Percentiles rank a stretch among this genome's conserved stretches.
These are phyloP conservation scores for Hanseniaspora valbyensis DNA, from an alignment of 805 yeast genomes.

Conservation along the genomic window DNA sequence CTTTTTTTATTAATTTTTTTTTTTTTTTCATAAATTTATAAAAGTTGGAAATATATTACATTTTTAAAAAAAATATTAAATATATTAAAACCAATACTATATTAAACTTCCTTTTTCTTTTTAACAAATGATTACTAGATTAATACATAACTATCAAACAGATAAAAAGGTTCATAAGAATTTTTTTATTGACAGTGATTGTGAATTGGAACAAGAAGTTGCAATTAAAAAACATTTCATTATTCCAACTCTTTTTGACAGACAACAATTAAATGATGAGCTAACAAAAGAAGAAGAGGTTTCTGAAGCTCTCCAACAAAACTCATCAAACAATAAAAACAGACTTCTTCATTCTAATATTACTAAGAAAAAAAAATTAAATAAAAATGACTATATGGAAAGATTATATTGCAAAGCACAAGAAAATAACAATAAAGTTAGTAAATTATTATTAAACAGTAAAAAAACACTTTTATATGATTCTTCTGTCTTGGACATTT, in stretches of 20 bases:
- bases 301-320: neutral
- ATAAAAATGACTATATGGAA: neutral
- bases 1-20: too few relatives aligned
- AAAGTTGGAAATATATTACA: neutral
- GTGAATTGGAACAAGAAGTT: neutral
- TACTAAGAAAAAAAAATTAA: neutral
- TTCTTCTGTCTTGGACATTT: neutral
- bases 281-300: neutral
- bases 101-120: neutral
- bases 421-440: neutral
- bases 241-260: neutral
- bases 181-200: neutral
- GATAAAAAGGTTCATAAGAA: neutral
- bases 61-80: too few relatives aligned
- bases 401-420: neutral
- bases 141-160: neutral
- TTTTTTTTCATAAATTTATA: too few relatives aligned
- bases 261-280: neutral
- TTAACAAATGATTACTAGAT: neutral
- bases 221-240: neutral
- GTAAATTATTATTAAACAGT: neutral
- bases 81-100: neutral
- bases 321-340: neutral
- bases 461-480: neutral
- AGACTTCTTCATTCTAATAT: neutral